These are phyloP conservation scores for Alternaria arbusti DNA, from an alignment of 2,329 filamentous ascomycete species.

Conservation along the genomic window DNA sequence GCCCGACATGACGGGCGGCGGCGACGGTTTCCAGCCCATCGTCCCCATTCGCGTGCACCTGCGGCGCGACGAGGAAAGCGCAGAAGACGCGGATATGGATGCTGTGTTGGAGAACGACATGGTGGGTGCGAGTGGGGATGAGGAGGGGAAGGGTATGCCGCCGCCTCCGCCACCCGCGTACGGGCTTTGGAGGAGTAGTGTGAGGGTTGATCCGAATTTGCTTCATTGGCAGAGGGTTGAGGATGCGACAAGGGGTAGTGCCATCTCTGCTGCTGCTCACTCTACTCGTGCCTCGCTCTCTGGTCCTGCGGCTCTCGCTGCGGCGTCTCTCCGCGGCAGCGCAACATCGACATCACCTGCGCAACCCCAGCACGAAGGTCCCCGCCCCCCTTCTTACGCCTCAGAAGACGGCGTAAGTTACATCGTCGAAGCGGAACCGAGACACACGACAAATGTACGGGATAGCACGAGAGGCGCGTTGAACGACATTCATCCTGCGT, in stretches of 20 bases:
- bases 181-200: conserved; percentile 81
- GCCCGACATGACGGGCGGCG: conserved; percentile 60
- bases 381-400: conserved; percentile 75
- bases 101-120: conserved; percentile 52
- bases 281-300: conserved; percentile 8
- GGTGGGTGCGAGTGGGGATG: conserved; percentile 6
- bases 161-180: conserved; percentile 74
- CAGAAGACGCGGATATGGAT: conserved; percentile 55
- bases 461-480: conserved; percentile 25
- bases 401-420: conserved; percentile 79
- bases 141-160: conserved; percentile 31
- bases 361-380: conserved; percentile 14
- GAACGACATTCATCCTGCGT: conserved; percentile 48
- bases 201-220: conserved; percentile 79
- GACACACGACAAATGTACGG: conserved; percentile 20
- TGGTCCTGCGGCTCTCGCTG: neutral
- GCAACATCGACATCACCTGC: neutral
- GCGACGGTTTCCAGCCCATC: conserved; percentile 71
- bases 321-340: neutral
- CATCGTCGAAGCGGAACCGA: conserved; percentile 68
- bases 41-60: conserved; percentile 79
- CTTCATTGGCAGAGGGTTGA: conserved; percentile 77
- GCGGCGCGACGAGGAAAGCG: conserved; percentile 74
- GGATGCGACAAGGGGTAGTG: neutral
- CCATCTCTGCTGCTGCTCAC: conserved; percentile 5